These are phyloP conservation scores for Cucurbita maxima DNA, from an alignment of 306 rosid species.

Conservation along the genomic window DNA sequence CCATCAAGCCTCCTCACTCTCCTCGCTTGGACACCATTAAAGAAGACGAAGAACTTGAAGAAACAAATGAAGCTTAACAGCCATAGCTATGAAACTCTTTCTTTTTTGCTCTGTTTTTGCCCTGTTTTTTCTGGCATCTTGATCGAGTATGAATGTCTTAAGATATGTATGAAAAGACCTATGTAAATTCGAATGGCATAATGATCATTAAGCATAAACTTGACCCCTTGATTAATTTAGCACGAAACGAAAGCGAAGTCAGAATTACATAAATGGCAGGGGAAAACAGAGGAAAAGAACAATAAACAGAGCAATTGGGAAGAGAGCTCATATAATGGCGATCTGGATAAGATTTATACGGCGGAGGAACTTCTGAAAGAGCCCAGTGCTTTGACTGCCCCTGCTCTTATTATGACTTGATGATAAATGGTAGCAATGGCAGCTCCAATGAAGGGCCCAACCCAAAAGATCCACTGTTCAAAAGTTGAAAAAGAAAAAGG, in stretches of 20 bases:
- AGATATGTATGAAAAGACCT: neutral
- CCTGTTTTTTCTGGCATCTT: too few species aligned
- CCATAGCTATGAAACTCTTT: neutral
- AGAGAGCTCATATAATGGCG: neutral
- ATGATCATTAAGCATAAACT: neutral
- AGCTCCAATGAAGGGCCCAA: conserved; percentile 19
- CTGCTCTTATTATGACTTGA: conserved; percentile 4
- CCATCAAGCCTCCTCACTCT: conserved; percentile 16
- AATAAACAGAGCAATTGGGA: neutral
- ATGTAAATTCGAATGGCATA: neutral
- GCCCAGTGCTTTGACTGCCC: conserved; percentile 7
- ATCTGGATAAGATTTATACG: neutral
- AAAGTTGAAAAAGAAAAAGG: neutral
- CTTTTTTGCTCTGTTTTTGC: too few species aligned
- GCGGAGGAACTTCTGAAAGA: conserved; percentile 1
- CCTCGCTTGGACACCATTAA: conserved; percentile 47
- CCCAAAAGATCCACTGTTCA: conserved; percentile 20
- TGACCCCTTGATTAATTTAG: neutral
- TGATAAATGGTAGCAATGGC: conserved; percentile 10
- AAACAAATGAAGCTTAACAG: neutral
- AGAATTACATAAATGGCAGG: neutral
- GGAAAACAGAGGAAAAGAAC: neutral
- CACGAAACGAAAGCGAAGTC: neutral
- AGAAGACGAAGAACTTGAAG: conserved; percentile 16
- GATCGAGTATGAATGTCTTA: too few species aligned